Evolutionary conservation across 441 rosid species (phyloP), one percentile per base, ranked within the genome.

Genomic region (Syzygium malaccense): DNA sequence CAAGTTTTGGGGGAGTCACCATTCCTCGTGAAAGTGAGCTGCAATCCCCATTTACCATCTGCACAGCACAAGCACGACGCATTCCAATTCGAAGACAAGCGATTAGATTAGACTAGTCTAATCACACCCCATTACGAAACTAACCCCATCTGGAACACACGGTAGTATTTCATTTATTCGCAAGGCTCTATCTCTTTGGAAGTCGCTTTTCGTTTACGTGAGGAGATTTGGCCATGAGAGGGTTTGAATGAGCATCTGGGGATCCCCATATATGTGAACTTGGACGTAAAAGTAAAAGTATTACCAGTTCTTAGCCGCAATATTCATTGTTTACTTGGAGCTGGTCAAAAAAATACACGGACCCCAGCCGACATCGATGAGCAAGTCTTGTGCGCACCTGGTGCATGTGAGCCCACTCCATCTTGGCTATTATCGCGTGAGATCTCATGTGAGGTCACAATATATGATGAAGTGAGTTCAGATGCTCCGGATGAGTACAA

Each of bases 21-120:
- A 41, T 37, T 71, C 49, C 28, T 71, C 80, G 51, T 37, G 51
- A 71, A 37, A 20, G 6, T 6, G 25, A 71, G 83, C 1, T 37
- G 83, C 83, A 71, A 20, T 71, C 83, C 83, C 83, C 28, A 19
- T 20, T 71, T 37, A 71, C 49, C 83, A 71, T 37, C 83, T 71
- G 83, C 51, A 23, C 51, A 11, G 17, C 26, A 23, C 83, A 23
- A 71, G 83, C n/a, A 23, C 3, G 49, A 13, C 41, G 51, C 12
- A 41, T 71, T 37, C 51, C 51, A 71, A 71, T 71, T 37, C 25
- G 83, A 37, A 71, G 25, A 6, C 51, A 26, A 4, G 26, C 28
- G 64, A 58, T 58, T 26, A 32, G 80, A 37, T 3, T 11, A 20
- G 83, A 37, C 49, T 25, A 0, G 83, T 71, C 83, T 6, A 71